These are phyloP conservation scores for Solanum raphanifolium DNA, from an alignment of 257 asterid genomes.

Conservation along the genomic window DNA sequence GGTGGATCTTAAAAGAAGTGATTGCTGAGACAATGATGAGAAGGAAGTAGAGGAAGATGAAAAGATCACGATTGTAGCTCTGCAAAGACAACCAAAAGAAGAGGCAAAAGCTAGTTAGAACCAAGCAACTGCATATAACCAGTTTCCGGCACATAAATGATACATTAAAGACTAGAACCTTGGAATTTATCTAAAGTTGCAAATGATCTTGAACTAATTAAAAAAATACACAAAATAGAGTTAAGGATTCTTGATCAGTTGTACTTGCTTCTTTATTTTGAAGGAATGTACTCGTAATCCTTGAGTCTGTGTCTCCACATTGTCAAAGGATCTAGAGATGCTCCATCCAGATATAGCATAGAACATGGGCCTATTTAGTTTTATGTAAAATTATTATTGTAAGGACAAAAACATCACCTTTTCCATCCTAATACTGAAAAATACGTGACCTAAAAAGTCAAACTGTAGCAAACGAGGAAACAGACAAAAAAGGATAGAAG, in stretches of 20 bases:
- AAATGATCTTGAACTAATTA: not conserved
- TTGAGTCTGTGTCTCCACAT: not conserved
- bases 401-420: not conserved
- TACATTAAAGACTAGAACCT: not conserved
- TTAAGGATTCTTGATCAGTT: not conserved
- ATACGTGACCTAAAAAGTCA: not conserved
- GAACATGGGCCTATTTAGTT: not conserved
- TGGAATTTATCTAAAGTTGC: not conserved
- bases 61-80: conserved; percentile 79
- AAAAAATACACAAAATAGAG: not conserved
- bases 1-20: conserved; percentile 80
- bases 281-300: not conserved
- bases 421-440: not conserved
- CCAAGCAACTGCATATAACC: not conserved
- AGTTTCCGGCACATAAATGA: not conserved
- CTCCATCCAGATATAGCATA: not conserved
- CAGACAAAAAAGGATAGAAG: not conserved
- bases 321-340: not conserved
- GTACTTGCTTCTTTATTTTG: not conserved
- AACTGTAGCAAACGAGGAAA: not conserved
- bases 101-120: not conserved
- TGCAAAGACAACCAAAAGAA: conserved; percentile 27
- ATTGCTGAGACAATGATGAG: conserved; percentile 77
- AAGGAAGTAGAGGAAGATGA: conserved; percentile 84
- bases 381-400: not conserved